Conservation (phyloP, 1,284 basidiomycete genomes). For the Puccinia triticina region DNA sequence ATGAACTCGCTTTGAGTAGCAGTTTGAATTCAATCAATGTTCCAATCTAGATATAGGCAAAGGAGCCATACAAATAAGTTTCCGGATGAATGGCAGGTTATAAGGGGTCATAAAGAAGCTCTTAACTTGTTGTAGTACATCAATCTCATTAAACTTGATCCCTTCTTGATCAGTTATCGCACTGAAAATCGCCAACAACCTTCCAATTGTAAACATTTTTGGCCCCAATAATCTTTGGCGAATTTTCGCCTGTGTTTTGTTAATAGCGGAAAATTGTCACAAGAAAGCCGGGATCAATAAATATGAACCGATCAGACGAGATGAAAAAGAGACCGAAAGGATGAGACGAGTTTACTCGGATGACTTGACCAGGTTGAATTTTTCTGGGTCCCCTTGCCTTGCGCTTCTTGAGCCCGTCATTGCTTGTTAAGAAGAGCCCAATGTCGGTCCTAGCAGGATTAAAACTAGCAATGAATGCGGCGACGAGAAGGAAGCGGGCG, state of each 20-base stretch:
- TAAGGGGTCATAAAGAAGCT: background rate
- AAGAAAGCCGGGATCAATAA: background rate
- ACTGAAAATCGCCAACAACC: slow-evolving; percentile 59
- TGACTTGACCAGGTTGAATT: slow-evolving; percentile 35
- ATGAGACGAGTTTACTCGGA: slow-evolving; percentile 7
- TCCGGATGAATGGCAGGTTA: background rate
- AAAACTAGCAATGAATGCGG: slow-evolving; percentile 36
- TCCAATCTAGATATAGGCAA: slow-evolving; percentile 5
- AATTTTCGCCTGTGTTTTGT: slow-evolving; percentile 23
- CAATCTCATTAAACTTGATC: slow-evolving; percentile 52
- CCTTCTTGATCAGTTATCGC: slow-evolving; percentile 57
- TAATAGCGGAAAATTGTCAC: background rate
- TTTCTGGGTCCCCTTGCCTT: slow-evolving; percentile 10
- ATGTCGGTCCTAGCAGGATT: slow-evolving; percentile 43
- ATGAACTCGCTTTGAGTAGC: slow-evolving; percentile 26
- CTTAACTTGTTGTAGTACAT: slow-evolving; percentile 47
- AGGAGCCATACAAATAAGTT: background rate
- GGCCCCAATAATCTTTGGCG: slow-evolving; percentile 59
- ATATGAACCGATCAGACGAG: background rate
- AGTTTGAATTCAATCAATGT: slow-evolving; percentile 31
- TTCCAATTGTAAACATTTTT: slow-evolving; percentile 58
- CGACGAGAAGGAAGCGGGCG: slow-evolving; percentile 27
- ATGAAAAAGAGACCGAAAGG: background rate
- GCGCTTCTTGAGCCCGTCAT: background rate
- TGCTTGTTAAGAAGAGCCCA: slow-evolving; percentile 37